Percentiles rank a stretch among this genome's conserved stretches.
Evolutionary conservation across 495 filamentous ascomycete species (phyloP).

Genomic region (Cenococcum geophilum): DNA sequence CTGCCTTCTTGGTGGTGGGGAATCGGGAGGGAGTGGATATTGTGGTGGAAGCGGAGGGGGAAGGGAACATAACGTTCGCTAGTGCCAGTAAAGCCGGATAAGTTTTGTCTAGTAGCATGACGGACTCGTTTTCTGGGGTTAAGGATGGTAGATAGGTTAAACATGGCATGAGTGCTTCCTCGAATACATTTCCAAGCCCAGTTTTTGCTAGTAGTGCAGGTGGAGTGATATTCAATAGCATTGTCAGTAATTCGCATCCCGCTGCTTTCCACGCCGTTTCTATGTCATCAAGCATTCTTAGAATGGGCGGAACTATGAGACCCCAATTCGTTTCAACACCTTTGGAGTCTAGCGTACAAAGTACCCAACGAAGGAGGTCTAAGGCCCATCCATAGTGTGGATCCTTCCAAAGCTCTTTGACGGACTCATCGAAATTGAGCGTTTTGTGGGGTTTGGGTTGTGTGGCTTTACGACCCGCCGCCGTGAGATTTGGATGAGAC

Average conservation of each 20-base stretch:
- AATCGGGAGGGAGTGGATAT: slow-evolving; percentile 7
- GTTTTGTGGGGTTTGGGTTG: slow-evolving; percentile 38
- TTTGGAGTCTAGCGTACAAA: slow-evolving; percentile 44
- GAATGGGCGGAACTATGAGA: slow-evolving; percentile 74
- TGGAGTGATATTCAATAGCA: slow-evolving; percentile 51
- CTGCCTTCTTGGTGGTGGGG: slow-evolving; percentile 32
- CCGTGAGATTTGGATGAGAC: slow-evolving; percentile 25
- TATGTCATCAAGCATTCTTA: slow-evolving; percentile 71
- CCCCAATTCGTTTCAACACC: slow-evolving; percentile 54
- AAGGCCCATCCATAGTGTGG: slow-evolving; percentile 51
- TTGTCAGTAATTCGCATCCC: slow-evolving; percentile 55
- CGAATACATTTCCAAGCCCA: slow-evolving; percentile 72
- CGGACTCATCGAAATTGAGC: slow-evolving; percentile 39
- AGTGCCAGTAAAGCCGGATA: slow-evolving; percentile 63
- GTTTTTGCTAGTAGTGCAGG: slow-evolving; percentile 56
- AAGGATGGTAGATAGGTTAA: slow-evolving; percentile 70
- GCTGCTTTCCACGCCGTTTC: slow-evolving; percentile 49
- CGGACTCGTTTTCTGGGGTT: slow-evolving; percentile 64
- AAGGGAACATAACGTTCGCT: slow-evolving; percentile 42
- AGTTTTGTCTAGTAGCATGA: slow-evolving; percentile 57
- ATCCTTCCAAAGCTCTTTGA: slow-evolving; percentile 69
- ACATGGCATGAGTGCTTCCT: slow-evolving; percentile 67
- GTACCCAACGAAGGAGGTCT: slow-evolving; percentile 60
- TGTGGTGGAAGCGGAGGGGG: background rate
- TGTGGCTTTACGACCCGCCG: slow-evolving; percentile 25